Evolutionary conservation across 306 rosid genomes (phyloP).

Genomic region (Gynostemma pentaphyllum): DNA sequence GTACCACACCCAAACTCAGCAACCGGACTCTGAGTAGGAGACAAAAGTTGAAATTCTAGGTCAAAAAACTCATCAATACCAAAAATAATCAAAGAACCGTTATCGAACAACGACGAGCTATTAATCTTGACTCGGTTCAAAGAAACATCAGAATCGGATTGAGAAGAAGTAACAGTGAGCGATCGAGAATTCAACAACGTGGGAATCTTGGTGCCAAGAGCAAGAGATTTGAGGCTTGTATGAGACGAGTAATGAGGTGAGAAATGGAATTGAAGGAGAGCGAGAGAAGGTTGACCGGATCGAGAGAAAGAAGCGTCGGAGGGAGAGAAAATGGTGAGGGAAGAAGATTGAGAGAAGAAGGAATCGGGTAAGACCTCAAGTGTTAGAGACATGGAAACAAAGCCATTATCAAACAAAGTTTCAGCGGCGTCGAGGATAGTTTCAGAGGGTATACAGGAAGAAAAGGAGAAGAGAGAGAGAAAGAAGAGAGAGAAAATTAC

Average conservation of each 20-base stretch:
- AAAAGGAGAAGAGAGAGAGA: slow-evolving; percentile 19
- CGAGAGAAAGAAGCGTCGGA: slow-evolving; percentile 49
- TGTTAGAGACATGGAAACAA: slow-evolving; percentile 60
- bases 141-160: slow-evolving; percentile 18
- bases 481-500: slow-evolving; percentile 6
- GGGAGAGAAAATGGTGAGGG: slow-evolving; percentile 74
- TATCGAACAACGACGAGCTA: slow-evolving; percentile 40
- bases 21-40: slow-evolving; percentile 9
- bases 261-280: slow-evolving; percentile 62
- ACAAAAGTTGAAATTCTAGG: slow-evolving; percentile 20
- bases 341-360: slow-evolving; percentile 31
- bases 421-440: slow-evolving; percentile 52
- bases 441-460: slow-evolving; percentile 32
- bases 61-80: slow-evolving; percentile 48
- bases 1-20: slow-evolving; percentile 16
- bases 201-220: slow-evolving; percentile 50
- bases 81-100: slow-evolving; percentile 44
- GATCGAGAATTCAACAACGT: slow-evolving; percentile 34
- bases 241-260: slow-evolving; percentile 32
- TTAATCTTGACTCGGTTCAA: slow-evolving; percentile 36
- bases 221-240: slow-evolving; percentile 41
- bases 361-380: slow-evolving; percentile 42
- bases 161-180: slow-evolving; percentile 37
- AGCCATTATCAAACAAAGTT: slow-evolving; percentile 54
- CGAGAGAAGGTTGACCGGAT: slow-evolving; percentile 65